phyloP scores from a whole-genome alignment of 352 stramenopile genomes.

The Phytophthora quininea region DNA sequence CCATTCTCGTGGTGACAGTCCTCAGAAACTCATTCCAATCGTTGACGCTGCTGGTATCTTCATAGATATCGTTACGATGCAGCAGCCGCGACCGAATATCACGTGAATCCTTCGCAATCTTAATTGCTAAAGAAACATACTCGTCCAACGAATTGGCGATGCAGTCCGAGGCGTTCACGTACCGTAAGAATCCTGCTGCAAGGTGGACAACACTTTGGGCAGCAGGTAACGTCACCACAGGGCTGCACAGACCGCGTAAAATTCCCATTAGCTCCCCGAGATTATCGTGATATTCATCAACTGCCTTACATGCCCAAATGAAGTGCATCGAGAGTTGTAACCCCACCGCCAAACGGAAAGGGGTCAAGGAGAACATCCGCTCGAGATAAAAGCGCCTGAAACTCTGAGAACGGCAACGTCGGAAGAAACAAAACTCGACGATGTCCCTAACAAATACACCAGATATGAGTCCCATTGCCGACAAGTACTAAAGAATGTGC shows the following conservation, averaged over 20 bases:
- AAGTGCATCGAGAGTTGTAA: constrained; percentile 85
- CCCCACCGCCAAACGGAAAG: constrained; percentile 85
- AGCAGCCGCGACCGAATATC: constrained; percentile 20
- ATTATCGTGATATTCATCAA: not conserved
- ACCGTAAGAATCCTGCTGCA: constrained; percentile 62
- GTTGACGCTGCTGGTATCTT: constrained; percentile 31
- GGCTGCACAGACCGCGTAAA: constrained; percentile 27
- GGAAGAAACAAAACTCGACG: constrained; percentile 63
- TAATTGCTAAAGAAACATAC: constrained; percentile 44
- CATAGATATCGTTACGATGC: constrained; percentile 32
- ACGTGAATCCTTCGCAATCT: constrained; percentile 34
- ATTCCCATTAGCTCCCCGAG: too few relatives aligned
- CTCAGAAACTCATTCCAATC: constrained; percentile 48
- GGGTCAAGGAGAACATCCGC: constrained; percentile 83
- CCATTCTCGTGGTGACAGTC: constrained; percentile 12
- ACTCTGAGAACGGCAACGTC: constrained; percentile 61
- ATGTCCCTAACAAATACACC: constrained; percentile 18
- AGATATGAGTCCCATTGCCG: not conserved
- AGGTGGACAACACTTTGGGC: constrained; percentile 63
- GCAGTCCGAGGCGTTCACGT: constrained; percentile 53
- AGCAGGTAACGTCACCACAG: constrained; percentile 60
- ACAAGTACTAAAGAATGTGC: constrained; percentile 1
- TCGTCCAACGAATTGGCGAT: constrained; percentile 46
- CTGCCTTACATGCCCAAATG: constrained; percentile 64
- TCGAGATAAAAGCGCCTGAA: constrained; percentile 54